Percentiles rank a stretch among this genome's conserved stretches.
phyloP scores from a whole-genome alignment of 176 grass and related monocot species.

The Zoysia japonica region DNA sequence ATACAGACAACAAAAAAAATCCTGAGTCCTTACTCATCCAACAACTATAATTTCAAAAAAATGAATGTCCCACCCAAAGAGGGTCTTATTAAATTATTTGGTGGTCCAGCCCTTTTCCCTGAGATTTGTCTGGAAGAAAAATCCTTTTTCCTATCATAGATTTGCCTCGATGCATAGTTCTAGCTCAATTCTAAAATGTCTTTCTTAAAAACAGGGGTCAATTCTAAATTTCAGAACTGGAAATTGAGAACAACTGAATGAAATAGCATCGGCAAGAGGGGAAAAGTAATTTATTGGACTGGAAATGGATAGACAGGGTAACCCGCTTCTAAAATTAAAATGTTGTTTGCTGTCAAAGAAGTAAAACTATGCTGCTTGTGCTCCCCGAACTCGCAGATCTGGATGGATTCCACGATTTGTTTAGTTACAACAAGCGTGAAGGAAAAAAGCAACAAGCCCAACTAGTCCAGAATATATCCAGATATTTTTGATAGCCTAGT shows the following conservation, averaged over 20 bases:
- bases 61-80: not conserved
- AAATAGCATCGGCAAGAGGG: not conserved
- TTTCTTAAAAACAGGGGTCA: not conserved
- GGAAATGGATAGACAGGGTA: not conserved
- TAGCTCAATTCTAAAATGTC: not conserved
- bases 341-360: not conserved
- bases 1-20: not conserved
- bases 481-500: too few relatives aligned
- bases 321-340: not conserved
- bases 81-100: slow-evolving; percentile 31
- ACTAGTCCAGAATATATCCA: too few relatives aligned
- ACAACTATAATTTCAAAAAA: not conserved
- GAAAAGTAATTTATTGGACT: not conserved
- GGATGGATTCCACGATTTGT: not conserved
- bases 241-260: not conserved
- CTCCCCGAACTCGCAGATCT: not conserved
- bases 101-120: slow-evolving; percentile 10
- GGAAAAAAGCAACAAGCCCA: not conserved
- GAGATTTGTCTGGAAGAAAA: not conserved
- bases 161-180: not conserved
- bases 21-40: not conserved
- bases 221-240: not conserved
- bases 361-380: not conserved
- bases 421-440: not conserved
- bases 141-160: not conserved